Conservation (phyloP, 805 yeast genomes). For the Aciculoconidium aculeatum region DNA sequence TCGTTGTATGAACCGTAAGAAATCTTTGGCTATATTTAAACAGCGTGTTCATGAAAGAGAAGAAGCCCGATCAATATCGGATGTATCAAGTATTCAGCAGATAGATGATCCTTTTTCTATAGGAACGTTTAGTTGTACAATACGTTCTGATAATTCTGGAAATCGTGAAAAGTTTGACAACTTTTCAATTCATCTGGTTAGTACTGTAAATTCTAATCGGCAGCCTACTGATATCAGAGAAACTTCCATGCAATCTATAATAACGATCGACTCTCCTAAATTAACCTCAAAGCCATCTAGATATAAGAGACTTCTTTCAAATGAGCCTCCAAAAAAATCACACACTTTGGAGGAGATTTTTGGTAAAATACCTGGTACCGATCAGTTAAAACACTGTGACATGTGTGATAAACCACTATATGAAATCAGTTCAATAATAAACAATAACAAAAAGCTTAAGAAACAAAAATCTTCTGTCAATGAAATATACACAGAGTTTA, state of each 20-base stretch:
- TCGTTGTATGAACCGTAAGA: constrained; percentile 20
- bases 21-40: constrained; percentile 36
- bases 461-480: constrained; percentile 12
- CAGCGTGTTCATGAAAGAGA: no score
- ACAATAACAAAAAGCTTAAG: constrained; percentile 14
- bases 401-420: constrained; percentile 66
- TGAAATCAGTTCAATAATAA: constrained; percentile 45
- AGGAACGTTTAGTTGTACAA: no score
- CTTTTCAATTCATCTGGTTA: no score
- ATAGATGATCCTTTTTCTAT: no score
- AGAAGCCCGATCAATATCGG: no score
- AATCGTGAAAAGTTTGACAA: no score
- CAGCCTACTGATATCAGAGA: no score
- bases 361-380: constrained; percentile 34
- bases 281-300: constrained; percentile 3
- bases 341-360: constrained; percentile 33
- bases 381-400: constrained; percentile 48
- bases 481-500: constrained; percentile 44
- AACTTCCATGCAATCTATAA: no score
- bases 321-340: no score
- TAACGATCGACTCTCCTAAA: constrained; percentile 2
- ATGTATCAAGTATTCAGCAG: no score
- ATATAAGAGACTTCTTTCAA: constrained; percentile 9
- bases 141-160: no score
- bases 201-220: no score